Conservation (phyloP, 305 asterid genomes). For the Rubia balearica region DNA sequence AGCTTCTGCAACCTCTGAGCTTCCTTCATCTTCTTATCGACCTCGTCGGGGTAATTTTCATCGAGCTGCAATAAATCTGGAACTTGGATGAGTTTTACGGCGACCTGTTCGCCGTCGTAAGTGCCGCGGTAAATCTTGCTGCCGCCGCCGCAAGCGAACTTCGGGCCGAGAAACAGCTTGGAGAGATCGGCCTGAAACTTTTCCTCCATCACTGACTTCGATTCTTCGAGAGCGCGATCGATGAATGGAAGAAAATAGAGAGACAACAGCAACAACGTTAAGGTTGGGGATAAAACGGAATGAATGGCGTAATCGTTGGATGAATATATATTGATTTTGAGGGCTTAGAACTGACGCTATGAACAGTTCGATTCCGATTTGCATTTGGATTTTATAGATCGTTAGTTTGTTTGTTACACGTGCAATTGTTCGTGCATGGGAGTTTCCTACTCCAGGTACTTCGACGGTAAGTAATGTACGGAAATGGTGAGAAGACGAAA, state of each 20-base stretch:
- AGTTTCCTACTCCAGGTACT: neutral
- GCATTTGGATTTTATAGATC: neutral
- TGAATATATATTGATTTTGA: neutral
- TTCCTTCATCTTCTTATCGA: slow-evolving; percentile 34
- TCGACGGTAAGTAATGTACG: neutral
- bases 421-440: neutral
- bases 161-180: slow-evolving; percentile 25
- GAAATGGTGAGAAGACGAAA: neutral
- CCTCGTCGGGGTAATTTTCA: slow-evolving; percentile 32
- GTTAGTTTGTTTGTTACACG: neutral
- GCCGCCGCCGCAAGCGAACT: slow-evolving; percentile 28
- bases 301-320: neutral
- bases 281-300: neutral
- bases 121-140: slow-evolving; percentile 29
- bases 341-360: neutral
- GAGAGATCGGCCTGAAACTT: slow-evolving; percentile 21
- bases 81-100: slow-evolving; percentile 24
- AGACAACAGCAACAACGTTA: no score
- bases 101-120: slow-evolving; percentile 28
- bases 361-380: neutral
- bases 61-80: slow-evolving; percentile 32
- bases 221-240: neutral
- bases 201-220: neutral
- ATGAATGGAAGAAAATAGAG: no score
- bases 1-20: slow-evolving; percentile 42